These are phyloP conservation scores for Phlyctochytrium arcticum DNA, from an alignment of 192 early-diverging fungal genomes.

Conservation along the genomic window DNA sequence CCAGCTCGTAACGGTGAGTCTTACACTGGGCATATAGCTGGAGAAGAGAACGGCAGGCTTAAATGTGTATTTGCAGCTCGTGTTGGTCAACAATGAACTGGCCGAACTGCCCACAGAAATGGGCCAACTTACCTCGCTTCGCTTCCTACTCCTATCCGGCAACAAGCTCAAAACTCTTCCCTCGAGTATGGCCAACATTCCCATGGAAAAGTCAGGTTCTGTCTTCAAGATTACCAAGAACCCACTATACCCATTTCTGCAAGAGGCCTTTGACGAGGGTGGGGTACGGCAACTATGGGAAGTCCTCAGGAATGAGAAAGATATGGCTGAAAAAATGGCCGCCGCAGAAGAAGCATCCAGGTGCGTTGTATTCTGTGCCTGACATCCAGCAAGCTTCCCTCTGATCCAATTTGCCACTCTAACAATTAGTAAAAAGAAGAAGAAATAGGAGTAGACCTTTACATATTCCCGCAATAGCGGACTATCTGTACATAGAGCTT, in stretches of 20 bases:
- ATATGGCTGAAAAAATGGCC: no score
- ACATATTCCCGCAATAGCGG: no score
- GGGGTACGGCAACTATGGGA: no score
- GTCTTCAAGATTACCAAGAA: conserved; percentile 20
- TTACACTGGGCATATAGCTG: neutral
- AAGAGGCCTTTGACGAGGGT: conserved; percentile 23
- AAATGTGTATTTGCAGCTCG: conserved; percentile 13
- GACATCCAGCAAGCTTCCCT: no score
- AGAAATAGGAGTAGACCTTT: no score
- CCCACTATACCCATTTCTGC: conserved; percentile 17
- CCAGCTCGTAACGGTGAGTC: conserved; percentile 27
- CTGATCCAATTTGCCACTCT: no score
- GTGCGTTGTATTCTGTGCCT: no score
- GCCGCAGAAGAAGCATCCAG: no score
- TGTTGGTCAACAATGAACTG: conserved; percentile 31
- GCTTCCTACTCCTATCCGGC: conserved; percentile 16
- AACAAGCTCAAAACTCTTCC: conserved; percentile 39
- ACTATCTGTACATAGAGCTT: no score
- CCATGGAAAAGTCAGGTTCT: neutral
- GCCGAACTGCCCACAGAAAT: conserved; percentile 29
- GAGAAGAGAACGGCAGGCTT: neutral
- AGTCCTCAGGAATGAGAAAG: no score
- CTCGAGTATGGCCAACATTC: conserved; percentile 7
- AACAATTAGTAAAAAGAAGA: no score
- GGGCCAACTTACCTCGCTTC: conserved; percentile 11